Percentiles rank a stretch among this genome's conserved stretches.
Evolutionary conservation across 2,329 filamentous ascomycete species (phyloP).

Genomic region (Cryphonectria japonica): DNA sequence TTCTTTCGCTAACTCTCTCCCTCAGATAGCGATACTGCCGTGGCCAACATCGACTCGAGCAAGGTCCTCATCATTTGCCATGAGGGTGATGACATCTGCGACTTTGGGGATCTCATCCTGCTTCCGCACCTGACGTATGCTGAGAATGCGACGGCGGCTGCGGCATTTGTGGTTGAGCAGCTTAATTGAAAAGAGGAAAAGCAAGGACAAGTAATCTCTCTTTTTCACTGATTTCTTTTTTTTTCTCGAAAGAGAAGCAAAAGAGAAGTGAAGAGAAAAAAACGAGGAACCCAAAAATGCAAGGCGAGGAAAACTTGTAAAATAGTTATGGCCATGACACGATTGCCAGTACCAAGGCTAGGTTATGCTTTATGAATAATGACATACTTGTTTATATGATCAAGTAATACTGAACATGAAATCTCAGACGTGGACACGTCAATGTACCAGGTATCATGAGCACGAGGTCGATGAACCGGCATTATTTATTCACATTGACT

Average conservation of each 20-base stretch:
- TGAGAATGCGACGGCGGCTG: slow-evolving; percentile 32
- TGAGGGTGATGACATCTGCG: slow-evolving; percentile 35
- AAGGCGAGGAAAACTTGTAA: not conserved
- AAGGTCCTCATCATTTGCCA: slow-evolving; percentile 33
- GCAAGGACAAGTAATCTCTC: not conserved
- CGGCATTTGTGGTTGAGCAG: slow-evolving; percentile 32
- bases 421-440: not conserved
- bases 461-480: not conserved
- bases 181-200: not conserved
- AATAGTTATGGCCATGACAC: not conserved
- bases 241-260: too few species aligned
- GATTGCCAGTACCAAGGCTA: not conserved
- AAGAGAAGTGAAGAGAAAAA: not conserved
- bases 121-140: slow-evolving; percentile 36
- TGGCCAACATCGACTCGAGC: slow-evolving; percentile 27
- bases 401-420: not conserved
- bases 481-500: not conserved
- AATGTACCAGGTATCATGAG: not conserved
- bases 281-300: not conserved
- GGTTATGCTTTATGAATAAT: not conserved
- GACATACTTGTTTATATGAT: slow-evolving; percentile 1
- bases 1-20: slow-evolving; percentile 29
- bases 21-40: slow-evolving; percentile 28
- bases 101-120: slow-evolving; percentile 33
- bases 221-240: too few species aligned